Base-by-base conservation (phyloP, 1,284 basidiomycete genomes). In the Microbotryum saponariae region DNA sequence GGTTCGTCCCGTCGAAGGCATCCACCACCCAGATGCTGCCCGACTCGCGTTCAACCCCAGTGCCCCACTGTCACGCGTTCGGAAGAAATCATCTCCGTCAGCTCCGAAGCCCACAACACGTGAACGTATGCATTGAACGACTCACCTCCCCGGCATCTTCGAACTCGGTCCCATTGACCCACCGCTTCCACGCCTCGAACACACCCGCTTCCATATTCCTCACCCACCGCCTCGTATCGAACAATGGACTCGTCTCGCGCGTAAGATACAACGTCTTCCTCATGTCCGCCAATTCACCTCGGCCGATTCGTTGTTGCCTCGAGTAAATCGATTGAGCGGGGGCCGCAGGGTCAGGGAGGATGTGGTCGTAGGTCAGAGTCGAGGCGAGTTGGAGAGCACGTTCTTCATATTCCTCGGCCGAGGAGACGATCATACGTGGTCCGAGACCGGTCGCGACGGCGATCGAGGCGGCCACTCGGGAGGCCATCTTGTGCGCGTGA, bases 401-500 rank as follows among this genome's bases (percentile, higher is more conserved):
- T 7, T 77, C 75, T 70, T 83, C 82, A 66, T 85, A 85, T 62
- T 80, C 81, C 55, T 78, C 73, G 53, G 78, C 73, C 58, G 74
- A 78, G 52, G 75, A 62, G 42, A 81, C 82, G 31, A 82, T 78
- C 82, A 85, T 83, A 59, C 79, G 74, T 18, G 77, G 74, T 2
- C 82, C 83, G 65, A 80, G 76, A 9, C 82, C 82, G 0, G 83
- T 84, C 6, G 83, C 83, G 42, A 77, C 73, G 4, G 78, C 82
- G 61, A 84, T 81, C 66, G 80, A 81, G 33, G 83, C 81, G 0
- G 79, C 82, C 23, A 84, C 83, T 20, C 83, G 77, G 21, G 82
- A 82, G 59, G 80, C 82, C 82, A 85, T 83, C 72, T 83, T 85
- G 70, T 82, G 77, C 53, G 71, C 65, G 67, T 84, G 79, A 58